These are phyloP conservation scores for Aspergillus phoenicis DNA, from an alignment of 2,329 filamentous ascomycete genomes.

Conservation along the genomic window DNA sequence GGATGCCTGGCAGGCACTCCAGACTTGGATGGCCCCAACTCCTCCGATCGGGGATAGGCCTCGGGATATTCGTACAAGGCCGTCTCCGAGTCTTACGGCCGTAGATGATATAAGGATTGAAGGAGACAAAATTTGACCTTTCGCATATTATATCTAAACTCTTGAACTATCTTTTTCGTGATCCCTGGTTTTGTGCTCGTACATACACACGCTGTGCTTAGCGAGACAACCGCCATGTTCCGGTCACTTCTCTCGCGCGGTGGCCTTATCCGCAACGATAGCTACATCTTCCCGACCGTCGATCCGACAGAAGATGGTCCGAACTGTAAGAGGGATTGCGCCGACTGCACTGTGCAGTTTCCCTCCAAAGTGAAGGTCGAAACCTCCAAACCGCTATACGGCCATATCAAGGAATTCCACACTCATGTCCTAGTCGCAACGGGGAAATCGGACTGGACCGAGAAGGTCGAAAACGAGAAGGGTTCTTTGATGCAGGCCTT, in stretches of 20 bases:
- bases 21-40: neutral
- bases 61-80: conserved; percentile 2
- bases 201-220: neutral
- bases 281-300: conserved; percentile 43
- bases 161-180: neutral
- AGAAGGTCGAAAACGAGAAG: conserved; percentile 36
- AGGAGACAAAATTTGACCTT: neutral
- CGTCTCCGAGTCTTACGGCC: neutral
- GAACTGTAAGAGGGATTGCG: conserved; percentile 40
- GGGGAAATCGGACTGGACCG: conserved; percentile 41
- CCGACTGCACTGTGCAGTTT: conserved; percentile 40
- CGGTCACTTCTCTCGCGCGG: conserved; percentile 36
- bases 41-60: conserved; percentile 1
- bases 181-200: neutral
- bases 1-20: neutral
- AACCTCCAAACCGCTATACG: conserved; percentile 34
- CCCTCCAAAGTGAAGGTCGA: conserved; percentile 42
- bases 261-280: conserved; percentile 18
- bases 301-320: conserved; percentile 36
- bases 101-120: neutral
- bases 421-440: conserved; percentile 43
- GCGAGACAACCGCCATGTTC: conserved; percentile 27
- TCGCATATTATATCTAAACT: too few species aligned
- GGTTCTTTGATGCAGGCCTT: conserved; percentile 56
- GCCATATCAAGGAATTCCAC: conserved; percentile 39